A percentile compares a stretch with the other conserved stretches of the same genome.
These are phyloP conservation scores for Tylopilus subfusipes DNA, from an alignment of 768 basidiomycete species.

Conservation along the genomic window DNA sequence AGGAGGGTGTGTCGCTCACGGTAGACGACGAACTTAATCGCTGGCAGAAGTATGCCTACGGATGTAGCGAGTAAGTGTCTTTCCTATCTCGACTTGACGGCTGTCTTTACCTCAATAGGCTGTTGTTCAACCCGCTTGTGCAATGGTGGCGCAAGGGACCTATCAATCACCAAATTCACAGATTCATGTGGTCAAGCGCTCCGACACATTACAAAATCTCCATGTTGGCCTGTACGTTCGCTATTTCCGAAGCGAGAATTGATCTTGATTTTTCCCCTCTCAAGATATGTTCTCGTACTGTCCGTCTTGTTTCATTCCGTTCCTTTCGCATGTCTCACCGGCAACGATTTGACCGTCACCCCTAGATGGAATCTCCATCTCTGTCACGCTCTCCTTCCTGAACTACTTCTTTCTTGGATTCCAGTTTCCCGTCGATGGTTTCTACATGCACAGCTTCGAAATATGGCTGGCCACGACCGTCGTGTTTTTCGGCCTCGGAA, in stretches of 20 bases:
- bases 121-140: constrained; percentile 81
- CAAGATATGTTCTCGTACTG: constrained; percentile 53
- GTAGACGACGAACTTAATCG: constrained; percentile 88
- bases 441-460: constrained; percentile 77
- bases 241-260: not conserved
- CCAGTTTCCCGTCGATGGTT: constrained; percentile 67
- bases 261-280: not conserved
- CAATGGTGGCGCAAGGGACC: constrained; percentile 79
- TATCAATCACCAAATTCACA: constrained; percentile 75
- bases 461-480: constrained; percentile 74
- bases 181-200: constrained; percentile 71
- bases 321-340: not conserved
- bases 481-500: constrained; percentile 77
- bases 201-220: constrained; percentile 82
- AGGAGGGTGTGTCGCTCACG: constrained; percentile 88
- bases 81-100: constrained; percentile 1
- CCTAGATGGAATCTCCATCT: constrained; percentile 55
- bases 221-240: constrained; percentile 47
- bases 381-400: constrained; percentile 61
- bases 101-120: constrained; percentile 39
- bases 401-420: constrained; percentile 77
- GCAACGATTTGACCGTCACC: not conserved
- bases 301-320: constrained; percentile 24
- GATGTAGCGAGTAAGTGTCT: constrained; percentile 49
- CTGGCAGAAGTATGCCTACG: constrained; percentile 89